These are phyloP conservation scores for Sporothrix mexicana DNA, from an alignment of 2,329 filamentous ascomycete genomes.

Conservation along the genomic window DNA sequence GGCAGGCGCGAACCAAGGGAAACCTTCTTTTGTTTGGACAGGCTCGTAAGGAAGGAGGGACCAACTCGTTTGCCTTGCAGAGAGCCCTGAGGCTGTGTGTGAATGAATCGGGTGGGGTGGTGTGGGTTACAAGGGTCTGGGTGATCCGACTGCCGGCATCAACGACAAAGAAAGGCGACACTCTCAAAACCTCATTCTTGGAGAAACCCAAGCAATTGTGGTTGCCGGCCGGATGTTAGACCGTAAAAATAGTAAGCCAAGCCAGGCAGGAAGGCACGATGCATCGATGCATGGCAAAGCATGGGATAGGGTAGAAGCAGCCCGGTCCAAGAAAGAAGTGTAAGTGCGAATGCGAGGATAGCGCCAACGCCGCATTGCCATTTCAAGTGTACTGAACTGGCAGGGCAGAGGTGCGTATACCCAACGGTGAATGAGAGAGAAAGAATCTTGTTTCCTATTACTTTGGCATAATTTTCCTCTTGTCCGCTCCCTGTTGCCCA, in stretches of 20 bases:
- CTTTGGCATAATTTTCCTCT: not conserved
- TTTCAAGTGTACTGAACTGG: not conserved
- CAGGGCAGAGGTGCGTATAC: not conserved
- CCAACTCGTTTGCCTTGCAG: not conserved
- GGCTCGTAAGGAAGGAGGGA: too few relatives aligned
- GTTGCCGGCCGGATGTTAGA: conserved; percentile 1
- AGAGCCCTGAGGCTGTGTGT: conserved; percentile 20
- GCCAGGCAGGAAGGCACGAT: conserved; percentile 7
- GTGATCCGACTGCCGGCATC: not conserved
- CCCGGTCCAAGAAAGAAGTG: not conserved
- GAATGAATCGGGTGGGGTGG: not conserved
- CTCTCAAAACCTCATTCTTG: not conserved
- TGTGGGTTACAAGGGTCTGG: not conserved
- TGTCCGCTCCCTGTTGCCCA: not conserved
- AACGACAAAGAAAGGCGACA: not conserved
- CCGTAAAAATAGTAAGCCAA: conserved; percentile 1
- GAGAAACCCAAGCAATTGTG: not conserved
- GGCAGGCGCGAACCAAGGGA: conserved; percentile 13
- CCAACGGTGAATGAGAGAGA: not conserved
- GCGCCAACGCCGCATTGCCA: not conserved
- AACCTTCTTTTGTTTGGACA: not conserved
- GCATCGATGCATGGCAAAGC: conserved; percentile 13
- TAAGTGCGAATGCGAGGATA: not conserved
- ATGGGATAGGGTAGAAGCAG: not conserved
- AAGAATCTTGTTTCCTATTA: too few relatives aligned